Evolutionary conservation across 2,329 filamentous ascomycete species (phyloP).

Genomic region (Ophiostoma perfectum): DNA sequence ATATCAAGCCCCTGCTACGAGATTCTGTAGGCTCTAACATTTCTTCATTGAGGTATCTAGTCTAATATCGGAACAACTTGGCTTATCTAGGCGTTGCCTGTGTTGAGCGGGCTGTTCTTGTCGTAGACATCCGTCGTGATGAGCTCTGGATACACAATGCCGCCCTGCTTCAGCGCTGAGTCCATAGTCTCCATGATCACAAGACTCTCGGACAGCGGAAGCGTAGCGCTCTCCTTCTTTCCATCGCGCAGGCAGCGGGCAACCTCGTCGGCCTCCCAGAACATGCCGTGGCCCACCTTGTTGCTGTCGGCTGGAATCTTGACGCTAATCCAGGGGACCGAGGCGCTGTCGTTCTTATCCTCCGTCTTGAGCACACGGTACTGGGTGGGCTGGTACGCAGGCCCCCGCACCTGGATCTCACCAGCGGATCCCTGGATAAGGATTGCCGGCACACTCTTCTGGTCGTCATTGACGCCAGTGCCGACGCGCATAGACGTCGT

Average conservation of each 20-base stretch:
- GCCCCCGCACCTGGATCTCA: slow-evolving; percentile 73
- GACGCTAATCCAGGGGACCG: slow-evolving; percentile 45
- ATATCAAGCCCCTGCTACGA: neutral
- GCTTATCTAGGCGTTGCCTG: slow-evolving; percentile 33
- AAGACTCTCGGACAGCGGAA: slow-evolving; percentile 72
- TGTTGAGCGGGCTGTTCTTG: slow-evolving; percentile 56
- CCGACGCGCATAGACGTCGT: slow-evolving; percentile 59
- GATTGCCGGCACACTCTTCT: slow-evolving; percentile 53
- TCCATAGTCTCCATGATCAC: slow-evolving; percentile 75
- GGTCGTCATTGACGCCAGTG: slow-evolving; percentile 56
- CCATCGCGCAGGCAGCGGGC: slow-evolving; percentile 60
- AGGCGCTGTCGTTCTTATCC: neutral
- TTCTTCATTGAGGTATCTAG: neutral
- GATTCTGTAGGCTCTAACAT: neutral
- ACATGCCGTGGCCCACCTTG: slow-evolving; percentile 71
- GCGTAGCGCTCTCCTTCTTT: slow-evolving; percentile 63
- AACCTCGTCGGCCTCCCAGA: slow-evolving; percentile 47
- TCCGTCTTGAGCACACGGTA: slow-evolving; percentile 58
- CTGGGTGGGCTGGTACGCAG: slow-evolving; percentile 62
- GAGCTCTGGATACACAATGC: slow-evolving; percentile 49
- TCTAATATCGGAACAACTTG: neutral
- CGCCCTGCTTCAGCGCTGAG: slow-evolving; percentile 48
- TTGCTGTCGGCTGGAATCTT: slow-evolving; percentile 48
- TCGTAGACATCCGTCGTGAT: slow-evolving; percentile 56
- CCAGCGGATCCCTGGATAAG: slow-evolving; percentile 75